These are phyloP conservation scores for Calonectria honghensis DNA, from an alignment of 2,329 filamentous ascomycete genomes.

Conservation along the genomic window DNA sequence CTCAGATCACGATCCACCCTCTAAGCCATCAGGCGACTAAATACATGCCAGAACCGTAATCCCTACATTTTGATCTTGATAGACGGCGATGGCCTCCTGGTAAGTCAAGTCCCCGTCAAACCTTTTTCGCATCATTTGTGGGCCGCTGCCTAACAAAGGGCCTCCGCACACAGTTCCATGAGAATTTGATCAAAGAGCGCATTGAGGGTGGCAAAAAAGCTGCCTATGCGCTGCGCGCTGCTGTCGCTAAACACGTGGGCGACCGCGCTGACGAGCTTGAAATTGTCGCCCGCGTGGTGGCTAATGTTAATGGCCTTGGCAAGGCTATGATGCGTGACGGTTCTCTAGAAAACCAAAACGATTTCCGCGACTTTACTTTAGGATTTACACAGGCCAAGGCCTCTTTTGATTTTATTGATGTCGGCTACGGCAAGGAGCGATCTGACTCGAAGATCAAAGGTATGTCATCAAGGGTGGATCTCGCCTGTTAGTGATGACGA, in stretches of 20 bases:
- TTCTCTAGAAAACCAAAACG: constrained; percentile 64
- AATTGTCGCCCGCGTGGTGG: constrained; percentile 74
- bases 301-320: constrained; percentile 71
- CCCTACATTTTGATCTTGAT: constrained; percentile 77
- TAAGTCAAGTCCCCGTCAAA: constrained; percentile 55
- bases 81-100: constrained; percentile 78
- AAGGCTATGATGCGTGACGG: constrained; percentile 71
- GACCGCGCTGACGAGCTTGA: constrained; percentile 68
- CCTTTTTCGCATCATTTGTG: neutral
- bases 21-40: constrained; percentile 42
- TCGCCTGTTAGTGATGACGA: neutral
- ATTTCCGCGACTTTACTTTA: constrained; percentile 73
- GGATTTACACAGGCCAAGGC: constrained; percentile 77
- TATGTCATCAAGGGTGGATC: constrained; percentile 53
- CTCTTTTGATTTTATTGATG: constrained; percentile 79
- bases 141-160: constrained; percentile 31
- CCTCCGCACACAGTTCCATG: constrained; percentile 70
- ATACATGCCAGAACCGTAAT: constrained; percentile 68
- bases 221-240: constrained; percentile 68
- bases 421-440: constrained; percentile 75
- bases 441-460: constrained; percentile 78
- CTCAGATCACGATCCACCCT: neutral
- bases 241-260: constrained; percentile 68
- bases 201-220: constrained; percentile 73
- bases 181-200: constrained; percentile 72